A percentile compares a stretch with the other conserved stretches of the same genome.
phyloP scores from a whole-genome alignment of 768 basidiomycete genomes.

The Macrolepiota albuminosa region DNA sequence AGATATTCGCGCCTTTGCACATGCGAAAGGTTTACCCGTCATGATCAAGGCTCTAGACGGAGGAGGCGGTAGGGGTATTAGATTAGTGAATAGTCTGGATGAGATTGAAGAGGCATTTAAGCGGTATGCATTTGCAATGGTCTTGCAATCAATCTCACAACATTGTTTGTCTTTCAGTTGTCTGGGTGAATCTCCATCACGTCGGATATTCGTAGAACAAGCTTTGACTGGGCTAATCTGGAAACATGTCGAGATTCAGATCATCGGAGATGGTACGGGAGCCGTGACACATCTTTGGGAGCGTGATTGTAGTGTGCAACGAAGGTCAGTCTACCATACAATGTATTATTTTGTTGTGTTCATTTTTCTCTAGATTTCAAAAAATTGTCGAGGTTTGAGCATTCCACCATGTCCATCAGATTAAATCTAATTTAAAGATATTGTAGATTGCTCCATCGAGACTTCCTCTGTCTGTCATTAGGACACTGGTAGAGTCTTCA shows the following conservation, averaged over 20 bases:
- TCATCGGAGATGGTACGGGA: slow-evolving; percentile 74
- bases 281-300: slow-evolving; percentile 85
- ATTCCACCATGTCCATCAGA: not conserved
- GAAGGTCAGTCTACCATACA: slow-evolving; percentile 42
- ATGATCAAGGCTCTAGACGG: slow-evolving; percentile 94
- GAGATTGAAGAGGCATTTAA: slow-evolving; percentile 73
- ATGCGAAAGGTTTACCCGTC: slow-evolving; percentile 37
- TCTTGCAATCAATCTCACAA: not conserved
- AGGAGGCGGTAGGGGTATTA: slow-evolving; percentile 87
- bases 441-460: slow-evolving; percentile 64
- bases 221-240: slow-evolving; percentile 68
- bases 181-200: slow-evolving; percentile 34
- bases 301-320: slow-evolving; percentile 88
- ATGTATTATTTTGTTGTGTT: not conserved
- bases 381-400: slow-evolving; percentile 76
- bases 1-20: slow-evolving; percentile 25
- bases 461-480: slow-evolving; percentile 62
- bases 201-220: slow-evolving; percentile 76
- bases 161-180: slow-evolving; percentile 18
- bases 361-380: slow-evolving; percentile 43
- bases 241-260: slow-evolving; percentile 85
- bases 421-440: not conserved
- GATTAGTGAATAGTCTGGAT: slow-evolving; percentile 71
- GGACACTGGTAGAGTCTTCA: slow-evolving; percentile 68
- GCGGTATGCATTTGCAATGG: slow-evolving; percentile 27